Base-by-base conservation (phyloP, 1,139 yeast species). In the Scheffersomyces quercinus region DNA sequence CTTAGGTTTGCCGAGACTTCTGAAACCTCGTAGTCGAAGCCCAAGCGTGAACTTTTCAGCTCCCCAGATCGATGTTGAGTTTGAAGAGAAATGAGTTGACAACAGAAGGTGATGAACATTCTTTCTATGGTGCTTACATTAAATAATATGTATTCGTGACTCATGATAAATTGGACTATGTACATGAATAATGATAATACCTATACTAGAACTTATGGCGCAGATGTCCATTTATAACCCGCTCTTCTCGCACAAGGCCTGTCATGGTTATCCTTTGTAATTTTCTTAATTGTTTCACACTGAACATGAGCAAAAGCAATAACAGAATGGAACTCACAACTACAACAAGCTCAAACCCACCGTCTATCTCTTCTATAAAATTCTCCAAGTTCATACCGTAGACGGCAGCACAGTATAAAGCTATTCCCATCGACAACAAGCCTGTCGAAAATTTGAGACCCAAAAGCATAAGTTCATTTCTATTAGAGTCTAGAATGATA, bases 381-480 rank as follows among this genome's bases (percentile, higher is more conserved):
- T 67, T 67, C 47, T 67, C 72, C 47, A 67, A 58, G 45, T 67
- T 67, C 79, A 69, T 73, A 16, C 79, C 79, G 49, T 73, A 74
- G 32, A 73, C 53, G 0, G 79, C 74, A 2, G 76, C 70, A 12
- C 71, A 51, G 48, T 70, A 74, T 40, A 74, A 51, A 2, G 69
- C 66, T 29, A 65, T 49, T 5, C 75, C 77, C 65, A 72, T 62
- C 3, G 77, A 67, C 28, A 74, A 54, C 28, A 74, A 53, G 0
- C 77, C 78, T 4, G 72, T 64, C 13, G 74, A 70, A 40, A 69
- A 72, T 50, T 69, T 70, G 47, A 74, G 59, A 0, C 79, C 77
- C 34, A 74, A 55, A 34, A 74, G 57, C 79, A 74, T 74, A 46
- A 74, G 62, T 48, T 74, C 79, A 49, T 74, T 74, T 54, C 79